Evolutionary conservation across 2,329 filamentous ascomycete species (phyloP), one percentile per base, ranked within the genome.

Genomic region (Leptographium galeiforme): DNA sequence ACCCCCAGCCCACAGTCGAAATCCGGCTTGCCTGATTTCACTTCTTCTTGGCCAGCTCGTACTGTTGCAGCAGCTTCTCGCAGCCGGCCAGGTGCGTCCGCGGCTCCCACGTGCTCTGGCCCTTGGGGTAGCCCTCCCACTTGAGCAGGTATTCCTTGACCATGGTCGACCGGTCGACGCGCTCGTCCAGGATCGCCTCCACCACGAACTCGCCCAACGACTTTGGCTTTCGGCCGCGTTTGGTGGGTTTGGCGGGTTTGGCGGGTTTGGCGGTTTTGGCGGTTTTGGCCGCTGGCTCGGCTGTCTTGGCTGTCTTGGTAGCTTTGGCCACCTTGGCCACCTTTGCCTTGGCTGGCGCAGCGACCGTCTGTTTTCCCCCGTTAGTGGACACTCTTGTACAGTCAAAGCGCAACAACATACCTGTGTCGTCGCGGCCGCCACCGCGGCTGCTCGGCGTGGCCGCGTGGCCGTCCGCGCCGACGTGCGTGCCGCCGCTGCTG

Each of bases 21-120:
- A n/a, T n/a, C n/a, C 38, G 3, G 14, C 39, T 18, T 41, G 38
- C 10, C 13, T 11, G 8, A 16, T 14, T 11, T 32, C 38, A 50
- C 13, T 32, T 25, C 48, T 50, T 50, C 52, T 62, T 64, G 16
- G 58, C 58, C 19, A 60, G 54, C 55, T 74, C 68, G 54, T 68
- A 75, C 2, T 60, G 63, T 11, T 60, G 59, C 36, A 77, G 58
- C 1, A 70, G 57, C 2, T 59, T 57, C 11, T 56, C 53, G 53
- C 73, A 75, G 3, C 71, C 66, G 0, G 50, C 52, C 18, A 79
- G 59, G 53, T 77, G 72, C 18, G 54, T 60, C 59, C 66, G 70
- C 1, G 74, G 74, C 64, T 79, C 77, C 78, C 77, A 81, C 0
- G 75, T 78, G 55, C 72, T 77, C 1, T 74, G 61, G 18, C 65